A percentile compares a stretch with the other conserved stretches of the same genome.
phyloP scores from a whole-genome alignment of 1,139 yeast species.

The Kodamaea sp. region DNA sequence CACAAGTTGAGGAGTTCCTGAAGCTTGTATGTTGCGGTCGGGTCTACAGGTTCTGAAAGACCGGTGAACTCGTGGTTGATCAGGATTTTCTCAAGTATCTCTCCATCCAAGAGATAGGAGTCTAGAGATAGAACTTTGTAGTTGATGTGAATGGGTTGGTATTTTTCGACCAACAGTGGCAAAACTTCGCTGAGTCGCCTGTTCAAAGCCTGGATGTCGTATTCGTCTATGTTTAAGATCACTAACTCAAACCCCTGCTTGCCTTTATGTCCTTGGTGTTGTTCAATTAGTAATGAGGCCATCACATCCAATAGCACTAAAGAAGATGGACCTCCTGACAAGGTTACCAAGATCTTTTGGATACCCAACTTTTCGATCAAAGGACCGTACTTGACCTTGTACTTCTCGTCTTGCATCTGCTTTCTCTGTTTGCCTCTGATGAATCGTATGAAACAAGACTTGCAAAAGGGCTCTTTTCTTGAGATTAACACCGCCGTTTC shows the following conservation, averaged over 20 bases:
- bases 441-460: slow-evolving; percentile 69
- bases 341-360: slow-evolving; percentile 55
- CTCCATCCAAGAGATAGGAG: slow-evolving; percentile 31
- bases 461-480: slow-evolving; percentile 72
- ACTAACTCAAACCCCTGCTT: slow-evolving; percentile 66
- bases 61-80: slow-evolving; percentile 31
- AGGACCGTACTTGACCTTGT: slow-evolving; percentile 62
- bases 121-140: slow-evolving; percentile 42
- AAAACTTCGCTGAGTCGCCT: slow-evolving; percentile 19
- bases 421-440: slow-evolving; percentile 79
- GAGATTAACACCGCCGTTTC: slow-evolving; percentile 50
- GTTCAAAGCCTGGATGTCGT: slow-evolving; percentile 17
- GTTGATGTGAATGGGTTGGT: slow-evolving; percentile 26
- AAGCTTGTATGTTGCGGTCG: slow-evolving; percentile 15
- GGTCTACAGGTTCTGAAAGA: slow-evolving; percentile 13
- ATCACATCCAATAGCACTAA: slow-evolving; percentile 68
- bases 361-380: slow-evolving; percentile 28
- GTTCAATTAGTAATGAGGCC: slow-evolving; percentile 61
- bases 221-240: slow-evolving; percentile 54
- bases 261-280: slow-evolving; percentile 58
- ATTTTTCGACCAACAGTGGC: slow-evolving; percentile 22
- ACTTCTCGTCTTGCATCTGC: slow-evolving; percentile 68
- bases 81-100: slow-evolving; percentile 26
- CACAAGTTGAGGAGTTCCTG: slow-evolving; percentile 31
- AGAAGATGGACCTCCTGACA: slow-evolving; percentile 69